Conservation (phyloP, 352 stramenopile species). For the Pythium utonaiense region DNA sequence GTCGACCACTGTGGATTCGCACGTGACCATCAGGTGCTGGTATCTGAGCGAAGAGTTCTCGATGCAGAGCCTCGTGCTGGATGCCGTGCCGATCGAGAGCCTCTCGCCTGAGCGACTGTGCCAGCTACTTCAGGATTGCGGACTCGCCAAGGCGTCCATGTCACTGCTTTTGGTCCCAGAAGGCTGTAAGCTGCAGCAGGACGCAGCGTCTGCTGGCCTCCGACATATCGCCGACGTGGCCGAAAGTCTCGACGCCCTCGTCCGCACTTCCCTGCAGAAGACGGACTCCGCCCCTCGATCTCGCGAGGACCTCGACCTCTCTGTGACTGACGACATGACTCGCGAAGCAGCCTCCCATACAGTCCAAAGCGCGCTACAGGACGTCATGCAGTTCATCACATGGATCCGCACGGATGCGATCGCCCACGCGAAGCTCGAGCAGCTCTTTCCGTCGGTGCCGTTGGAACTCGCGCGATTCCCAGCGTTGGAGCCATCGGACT, state of each 20-base stretch:
- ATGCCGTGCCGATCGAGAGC: slow-evolving; percentile 22
- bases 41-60: slow-evolving; percentile 33
- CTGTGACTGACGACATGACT: not conserved
- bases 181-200: not conserved
- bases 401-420: slow-evolving; percentile 5
- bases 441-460: not conserved
- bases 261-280: not conserved
- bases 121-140: slow-evolving; percentile 20
- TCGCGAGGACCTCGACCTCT: not conserved
- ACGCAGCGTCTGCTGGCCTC: not conserved
- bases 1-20: not conserved
- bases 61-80: slow-evolving; percentile 24
- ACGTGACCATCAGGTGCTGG: slow-evolving; percentile 17
- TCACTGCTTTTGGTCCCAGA: slow-evolving; percentile 18
- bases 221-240: slow-evolving; percentile 22
- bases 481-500: not conserved
- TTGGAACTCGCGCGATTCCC: slow-evolving; percentile 4
- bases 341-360: not conserved
- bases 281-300: not conserved
- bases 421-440: not conserved
- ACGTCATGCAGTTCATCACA: slow-evolving; percentile 5
- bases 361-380: not conserved
- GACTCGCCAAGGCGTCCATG: slow-evolving; percentile 19
- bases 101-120: slow-evolving; percentile 1
- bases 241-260: slow-evolving; percentile 4